A percentile compares a stretch with the other conserved stretches of the same genome.
phyloP scores from a whole-genome alignment of 2,329 filamentous ascomycete genomes.

The Drechslera avenae region DNA sequence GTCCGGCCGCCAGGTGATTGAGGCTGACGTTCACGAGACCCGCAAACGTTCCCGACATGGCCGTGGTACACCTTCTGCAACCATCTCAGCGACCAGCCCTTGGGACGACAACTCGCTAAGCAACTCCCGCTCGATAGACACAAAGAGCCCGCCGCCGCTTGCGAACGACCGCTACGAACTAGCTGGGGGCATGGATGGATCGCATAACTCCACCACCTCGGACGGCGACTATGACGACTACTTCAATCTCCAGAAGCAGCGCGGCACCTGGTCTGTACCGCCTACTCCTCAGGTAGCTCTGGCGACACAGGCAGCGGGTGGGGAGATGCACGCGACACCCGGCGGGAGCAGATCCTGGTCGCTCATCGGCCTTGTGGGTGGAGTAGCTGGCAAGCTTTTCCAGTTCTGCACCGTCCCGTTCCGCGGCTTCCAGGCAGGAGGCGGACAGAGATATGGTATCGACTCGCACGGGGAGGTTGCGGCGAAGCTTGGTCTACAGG shows the following conservation, averaged over 20 bases:
- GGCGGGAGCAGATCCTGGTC: conserved; percentile 36
- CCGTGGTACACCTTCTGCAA: conserved; percentile 10
- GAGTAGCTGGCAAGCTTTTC: conserved; percentile 77
- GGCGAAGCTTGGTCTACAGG: conserved; percentile 29
- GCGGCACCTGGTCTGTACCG: conserved; percentile 44
- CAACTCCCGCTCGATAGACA: conserved; percentile 29
- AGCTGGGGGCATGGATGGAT: conserved; percentile 56
- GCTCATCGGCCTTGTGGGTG: conserved; percentile 66
- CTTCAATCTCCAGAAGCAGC: conserved; percentile 45
- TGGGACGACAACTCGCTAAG: conserved; percentile 28
- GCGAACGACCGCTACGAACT: conserved; percentile 59
- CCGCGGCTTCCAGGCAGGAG: conserved; percentile 84
- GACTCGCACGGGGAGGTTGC: conserved; percentile 41
- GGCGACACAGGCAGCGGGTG: conserved; percentile 16
- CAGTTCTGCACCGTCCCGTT: conserved; percentile 80
- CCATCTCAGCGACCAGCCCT: conserved; percentile 18
- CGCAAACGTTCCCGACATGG: conserved; percentile 38
- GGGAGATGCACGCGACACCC: conserved; percentile 23
- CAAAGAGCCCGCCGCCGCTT: conserved; percentile 51
- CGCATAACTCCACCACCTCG: conserved; percentile 46
- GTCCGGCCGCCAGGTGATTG: conserved; percentile 36
- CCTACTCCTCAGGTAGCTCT: conserved; percentile 29
- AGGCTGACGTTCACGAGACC: conserved; percentile 36
- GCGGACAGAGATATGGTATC: conserved; percentile 72
- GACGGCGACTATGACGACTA: conserved; percentile 52